Percentiles rank a stretch among this genome's conserved stretches.
Evolutionary conservation across 2,329 filamentous ascomycete genomes (phyloP).

Genomic region (Cytospora piceicola): DNA sequence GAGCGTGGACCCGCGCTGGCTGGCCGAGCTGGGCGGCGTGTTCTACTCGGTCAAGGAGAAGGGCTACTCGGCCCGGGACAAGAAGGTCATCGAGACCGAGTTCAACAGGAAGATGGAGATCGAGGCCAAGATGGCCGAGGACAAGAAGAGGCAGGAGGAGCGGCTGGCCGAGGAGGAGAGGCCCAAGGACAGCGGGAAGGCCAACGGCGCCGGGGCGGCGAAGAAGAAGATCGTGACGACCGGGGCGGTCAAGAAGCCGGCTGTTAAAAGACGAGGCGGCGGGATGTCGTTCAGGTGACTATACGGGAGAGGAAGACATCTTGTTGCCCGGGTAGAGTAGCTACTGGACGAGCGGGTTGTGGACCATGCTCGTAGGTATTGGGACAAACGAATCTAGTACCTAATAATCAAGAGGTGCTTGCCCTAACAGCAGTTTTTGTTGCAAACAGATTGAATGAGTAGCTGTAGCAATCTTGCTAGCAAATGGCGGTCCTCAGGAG

Average conservation of each 20-base stretch:
- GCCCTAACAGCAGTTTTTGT: background rate
- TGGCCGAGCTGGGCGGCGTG: slow-evolving; percentile 93
- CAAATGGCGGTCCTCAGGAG: background rate
- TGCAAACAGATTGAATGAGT: background rate
- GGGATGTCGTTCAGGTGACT: slow-evolving; percentile 39
- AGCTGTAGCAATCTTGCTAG: background rate
- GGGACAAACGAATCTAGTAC: background rate
- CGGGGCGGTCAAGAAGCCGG: slow-evolving; percentile 65
- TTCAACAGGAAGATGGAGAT: slow-evolving; percentile 94
- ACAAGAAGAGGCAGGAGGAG: slow-evolving; percentile 71
- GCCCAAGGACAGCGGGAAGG: slow-evolving; percentile 45
- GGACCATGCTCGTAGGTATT: background rate
- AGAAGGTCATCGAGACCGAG: slow-evolving; percentile 84
- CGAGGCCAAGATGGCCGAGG: slow-evolving; percentile 87
- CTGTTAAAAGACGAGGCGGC: slow-evolving; percentile 59
- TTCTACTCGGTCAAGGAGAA: slow-evolving; percentile 99
- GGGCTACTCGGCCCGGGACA: slow-evolving; percentile 86
- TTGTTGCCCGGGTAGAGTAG: background rate
- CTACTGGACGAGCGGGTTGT: background rate
- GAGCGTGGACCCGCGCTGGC: slow-evolving; percentile 93
- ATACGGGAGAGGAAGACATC: background rate
- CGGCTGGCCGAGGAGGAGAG: slow-evolving; percentile 56
- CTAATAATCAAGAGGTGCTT: background rate
- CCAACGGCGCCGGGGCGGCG: slow-evolving; percentile 35
- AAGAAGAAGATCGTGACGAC: slow-evolving; percentile 63